Percentiles rank a stretch among this genome's conserved stretches.
Conservation (phyloP, 148 eudicot genomes). For the Amaranthus hypochondriacus region DNA sequence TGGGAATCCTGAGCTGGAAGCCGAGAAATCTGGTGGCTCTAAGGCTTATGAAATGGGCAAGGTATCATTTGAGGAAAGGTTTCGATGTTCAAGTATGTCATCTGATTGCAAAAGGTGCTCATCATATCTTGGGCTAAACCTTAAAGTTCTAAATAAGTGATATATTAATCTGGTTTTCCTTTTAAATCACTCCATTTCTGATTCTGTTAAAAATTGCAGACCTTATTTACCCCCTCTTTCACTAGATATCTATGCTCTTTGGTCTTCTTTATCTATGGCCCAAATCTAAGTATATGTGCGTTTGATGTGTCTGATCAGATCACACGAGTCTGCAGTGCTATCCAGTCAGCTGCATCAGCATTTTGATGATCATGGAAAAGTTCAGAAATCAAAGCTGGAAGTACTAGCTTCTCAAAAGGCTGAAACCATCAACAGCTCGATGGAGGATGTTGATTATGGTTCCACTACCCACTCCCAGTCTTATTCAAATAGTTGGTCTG, state of each 20-base stretch:
- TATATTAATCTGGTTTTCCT: background rate
- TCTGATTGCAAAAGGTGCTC: constrained; percentile 23
- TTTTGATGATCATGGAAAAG: constrained; percentile 13
- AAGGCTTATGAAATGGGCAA: constrained; percentile 4
- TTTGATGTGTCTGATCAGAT: constrained; percentile 18
- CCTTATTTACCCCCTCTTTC: background rate
- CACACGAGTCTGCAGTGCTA: constrained; percentile 12
- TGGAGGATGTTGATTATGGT: constrained; percentile 9
- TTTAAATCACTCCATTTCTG: background rate
- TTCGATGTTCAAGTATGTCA: constrained; percentile 16
- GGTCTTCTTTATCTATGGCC: background rate
- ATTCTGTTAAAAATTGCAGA: background rate
- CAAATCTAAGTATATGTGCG: background rate
- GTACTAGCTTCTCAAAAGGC: constrained; percentile 11
- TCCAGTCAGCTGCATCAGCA: constrained; percentile 20
- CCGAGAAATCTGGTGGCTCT: background rate
- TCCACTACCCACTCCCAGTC: constrained; percentile 14
- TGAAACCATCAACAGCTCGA: constrained; percentile 1
- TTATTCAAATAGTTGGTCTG: constrained; percentile 16
- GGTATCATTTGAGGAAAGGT: constrained; percentile 3
- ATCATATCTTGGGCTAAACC: constrained; percentile 4
- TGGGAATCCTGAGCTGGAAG: constrained; percentile 4
- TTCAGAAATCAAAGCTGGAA: constrained; percentile 8
- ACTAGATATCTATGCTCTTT: background rate
- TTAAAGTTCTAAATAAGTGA: background rate